phyloP scores from a whole-genome alignment of 345 rosid genomes.

The Eucalyptus sp. region DNA sequence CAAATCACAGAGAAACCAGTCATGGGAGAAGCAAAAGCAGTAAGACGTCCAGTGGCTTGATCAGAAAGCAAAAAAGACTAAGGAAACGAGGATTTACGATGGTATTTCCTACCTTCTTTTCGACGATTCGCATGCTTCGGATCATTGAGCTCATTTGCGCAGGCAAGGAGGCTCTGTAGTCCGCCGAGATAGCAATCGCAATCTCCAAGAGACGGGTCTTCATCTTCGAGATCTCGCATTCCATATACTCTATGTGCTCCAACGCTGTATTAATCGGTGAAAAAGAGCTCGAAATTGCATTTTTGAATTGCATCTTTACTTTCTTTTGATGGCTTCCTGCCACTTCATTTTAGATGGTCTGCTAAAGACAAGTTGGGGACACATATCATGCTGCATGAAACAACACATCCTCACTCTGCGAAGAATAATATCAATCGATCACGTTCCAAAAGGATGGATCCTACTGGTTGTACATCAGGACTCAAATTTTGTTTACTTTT shows the following conservation, averaged over 20 bases:
- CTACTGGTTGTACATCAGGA: no score
- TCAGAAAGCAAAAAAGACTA: background rate
- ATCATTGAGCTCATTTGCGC: background rate
- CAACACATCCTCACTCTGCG: background rate
- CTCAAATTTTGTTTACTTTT: no score
- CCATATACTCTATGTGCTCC: slow-evolving; percentile 47
- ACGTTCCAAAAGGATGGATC: no score
- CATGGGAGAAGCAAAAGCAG: background rate
- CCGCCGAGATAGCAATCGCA: slow-evolving; percentile 21
- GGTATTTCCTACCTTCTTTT: background rate
- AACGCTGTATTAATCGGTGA: slow-evolving; percentile 31
- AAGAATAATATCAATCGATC: background rate
- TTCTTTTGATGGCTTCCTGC: background rate
- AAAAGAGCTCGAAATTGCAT: background rate
- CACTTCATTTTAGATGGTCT: background rate
- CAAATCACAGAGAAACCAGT: background rate
- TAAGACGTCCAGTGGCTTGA: background rate
- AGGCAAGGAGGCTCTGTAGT: slow-evolving; percentile 20
- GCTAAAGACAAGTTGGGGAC: background rate
- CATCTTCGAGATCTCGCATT: slow-evolving; percentile 35
- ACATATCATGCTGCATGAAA: background rate
- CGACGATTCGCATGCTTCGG: background rate
- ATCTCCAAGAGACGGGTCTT: slow-evolving; percentile 27
- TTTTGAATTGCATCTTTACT: background rate
- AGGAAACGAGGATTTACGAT: background rate